Percentiles rank a stretch among this genome's conserved stretches.
Evolutionary conservation across 2,329 filamentous ascomycete genomes (phyloP).

Genomic region (Fusarium guadeloupense): DNA sequence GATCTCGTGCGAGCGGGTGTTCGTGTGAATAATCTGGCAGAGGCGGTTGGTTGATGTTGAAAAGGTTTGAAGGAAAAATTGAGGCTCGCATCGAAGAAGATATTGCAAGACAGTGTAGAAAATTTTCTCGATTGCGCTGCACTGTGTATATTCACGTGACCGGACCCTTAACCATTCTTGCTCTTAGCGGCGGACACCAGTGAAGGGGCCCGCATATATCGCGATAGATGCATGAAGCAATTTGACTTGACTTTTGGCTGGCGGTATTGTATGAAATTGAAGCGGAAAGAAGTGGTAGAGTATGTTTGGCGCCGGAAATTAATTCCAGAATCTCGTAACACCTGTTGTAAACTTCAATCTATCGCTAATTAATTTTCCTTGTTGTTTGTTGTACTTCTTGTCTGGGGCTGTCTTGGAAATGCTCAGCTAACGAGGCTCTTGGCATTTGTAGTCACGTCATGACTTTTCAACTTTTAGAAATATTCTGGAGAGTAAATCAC

Average conservation of each 20-base stretch:
- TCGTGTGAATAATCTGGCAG: constrained; percentile 12
- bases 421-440: constrained; percentile 10
- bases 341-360: too few relatives aligned
- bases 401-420: constrained; percentile 20
- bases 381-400: too few relatives aligned
- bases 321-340: too few relatives aligned
- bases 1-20: constrained; percentile 12
- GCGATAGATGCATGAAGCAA: constrained; percentile 44
- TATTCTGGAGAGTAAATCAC: too few relatives aligned
- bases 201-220: constrained; percentile 12
- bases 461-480: too few relatives aligned
- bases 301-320: too few relatives aligned
- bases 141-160: constrained; percentile 45
- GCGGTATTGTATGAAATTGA: too few relatives aligned
- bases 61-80: constrained; percentile 28
- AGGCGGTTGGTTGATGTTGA: constrained; percentile 22
- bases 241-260: constrained; percentile 13
- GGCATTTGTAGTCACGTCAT: constrained; percentile 5
- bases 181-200: constrained; percentile 37
- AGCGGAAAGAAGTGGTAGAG: too few relatives aligned
- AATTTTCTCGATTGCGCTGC: constrained; percentile 39
- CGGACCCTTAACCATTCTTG: neutral
- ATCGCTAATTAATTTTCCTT: too few relatives aligned
- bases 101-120: constrained; percentile 48
- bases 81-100: constrained; percentile 41